Conservation (phyloP, 2,329 filamentous ascomycete genomes). For the Arthrobotrys conoides region DNA sequence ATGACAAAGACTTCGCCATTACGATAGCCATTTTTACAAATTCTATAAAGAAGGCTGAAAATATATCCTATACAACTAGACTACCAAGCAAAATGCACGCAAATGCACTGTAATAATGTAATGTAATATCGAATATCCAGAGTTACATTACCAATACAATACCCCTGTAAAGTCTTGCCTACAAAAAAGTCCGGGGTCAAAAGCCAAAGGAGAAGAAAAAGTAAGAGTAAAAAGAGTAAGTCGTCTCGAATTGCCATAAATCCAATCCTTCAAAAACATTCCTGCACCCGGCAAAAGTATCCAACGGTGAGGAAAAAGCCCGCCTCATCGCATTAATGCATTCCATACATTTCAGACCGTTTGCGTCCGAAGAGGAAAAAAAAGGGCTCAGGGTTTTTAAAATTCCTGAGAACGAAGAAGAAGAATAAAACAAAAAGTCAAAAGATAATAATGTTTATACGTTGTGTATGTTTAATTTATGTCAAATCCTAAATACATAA, state of each 20-base stretch:
- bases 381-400: too few species aligned
- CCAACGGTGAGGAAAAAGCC: neutral
- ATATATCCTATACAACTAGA: too few species aligned
- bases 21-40: too few species aligned
- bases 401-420: too few species aligned
- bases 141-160: too few species aligned
- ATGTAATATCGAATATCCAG: neutral
- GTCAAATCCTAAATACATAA: constrained; percentile 12
- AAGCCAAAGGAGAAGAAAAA: too few species aligned
- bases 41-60: too few species aligned
- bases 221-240: neutral
- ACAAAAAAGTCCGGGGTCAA: neutral
- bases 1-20: too few species aligned
- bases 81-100: neutral
- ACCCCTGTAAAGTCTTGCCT: too few species aligned
- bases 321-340: neutral
- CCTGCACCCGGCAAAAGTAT: neutral
- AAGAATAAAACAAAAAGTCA: too few species aligned
- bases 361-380: neutral
- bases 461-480: constrained; percentile 6
- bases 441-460: constrained; percentile 6
- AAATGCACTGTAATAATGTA: neutral
- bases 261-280: neutral
- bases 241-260: constrained; percentile 5
- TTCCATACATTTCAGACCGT: neutral